phyloP scores from a whole-genome alignment of 1,284 basidiomycete genomes.

The Ceratobasidium sp. region DNA sequence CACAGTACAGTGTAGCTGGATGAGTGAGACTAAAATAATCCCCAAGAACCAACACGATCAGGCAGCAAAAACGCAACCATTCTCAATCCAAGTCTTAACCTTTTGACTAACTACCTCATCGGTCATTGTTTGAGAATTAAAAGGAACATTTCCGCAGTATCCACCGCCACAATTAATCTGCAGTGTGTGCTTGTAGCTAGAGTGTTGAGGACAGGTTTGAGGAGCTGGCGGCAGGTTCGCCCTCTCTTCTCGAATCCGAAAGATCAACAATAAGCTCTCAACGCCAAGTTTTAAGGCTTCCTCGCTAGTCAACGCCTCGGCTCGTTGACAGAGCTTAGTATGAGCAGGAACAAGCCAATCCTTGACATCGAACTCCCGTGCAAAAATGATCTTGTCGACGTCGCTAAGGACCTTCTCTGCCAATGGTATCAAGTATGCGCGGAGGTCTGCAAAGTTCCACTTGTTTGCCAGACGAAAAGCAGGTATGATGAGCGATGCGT shows the following conservation, averaged over 20 bases:
- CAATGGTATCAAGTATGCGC: conserved; percentile 14
- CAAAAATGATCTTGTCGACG: conserved; percentile 40
- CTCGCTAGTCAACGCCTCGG: conserved; percentile 20
- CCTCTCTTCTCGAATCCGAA: conserved; percentile 28
- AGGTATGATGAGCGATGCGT: conserved; percentile 36
- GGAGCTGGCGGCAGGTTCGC: not conserved
- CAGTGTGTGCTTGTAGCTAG: not conserved
- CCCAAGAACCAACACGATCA: not conserved
- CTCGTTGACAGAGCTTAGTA: conserved; percentile 19
- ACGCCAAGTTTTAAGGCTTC: conserved; percentile 38
- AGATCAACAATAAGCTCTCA: conserved; percentile 12
- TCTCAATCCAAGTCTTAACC: conserved; percentile 3
- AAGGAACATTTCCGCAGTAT: not conserved
- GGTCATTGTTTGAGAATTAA: not conserved
- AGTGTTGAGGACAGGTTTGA: not conserved
- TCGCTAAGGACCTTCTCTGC: conserved; percentile 29
- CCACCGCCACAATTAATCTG: not conserved
- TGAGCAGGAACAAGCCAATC: conserved; percentile 40
- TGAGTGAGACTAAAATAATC: not conserved
- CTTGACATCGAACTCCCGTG: conserved; percentile 34
- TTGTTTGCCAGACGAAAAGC: conserved; percentile 43
- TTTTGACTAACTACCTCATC: not conserved
- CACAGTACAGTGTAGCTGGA: not conserved
- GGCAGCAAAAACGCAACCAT: not conserved
- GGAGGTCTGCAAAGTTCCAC: conserved; percentile 43